Conservation (phyloP, 805 yeast species). For the Saturnispora saitoi region DNA sequence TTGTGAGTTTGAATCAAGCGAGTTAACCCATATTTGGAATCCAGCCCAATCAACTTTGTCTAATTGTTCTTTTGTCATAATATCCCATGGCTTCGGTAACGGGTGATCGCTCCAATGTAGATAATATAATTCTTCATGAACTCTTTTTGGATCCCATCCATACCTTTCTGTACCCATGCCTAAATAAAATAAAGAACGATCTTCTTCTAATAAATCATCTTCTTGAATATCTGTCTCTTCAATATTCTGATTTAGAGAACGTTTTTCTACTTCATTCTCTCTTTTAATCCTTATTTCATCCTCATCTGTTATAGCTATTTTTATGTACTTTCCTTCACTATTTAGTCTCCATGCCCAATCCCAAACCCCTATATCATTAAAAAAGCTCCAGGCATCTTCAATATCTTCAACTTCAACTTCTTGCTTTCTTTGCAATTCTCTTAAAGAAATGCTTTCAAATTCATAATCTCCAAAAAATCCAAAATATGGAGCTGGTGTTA, state of each 20-base stretch:
- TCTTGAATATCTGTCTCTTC: slow-evolving; percentile 7
- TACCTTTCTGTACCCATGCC: slow-evolving; percentile 16
- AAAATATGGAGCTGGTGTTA: slow-evolving; percentile 37
- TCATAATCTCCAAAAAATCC: slow-evolving; percentile 17
- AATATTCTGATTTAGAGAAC: background rate
- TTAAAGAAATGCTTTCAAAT: slow-evolving; percentile 8
- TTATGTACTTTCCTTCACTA: slow-evolving; percentile 1
- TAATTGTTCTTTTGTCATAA: slow-evolving; percentile 8
- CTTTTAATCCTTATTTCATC: background rate
- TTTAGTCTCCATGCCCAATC: slow-evolving; percentile 16
- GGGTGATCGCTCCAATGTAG: slow-evolving; percentile 64
- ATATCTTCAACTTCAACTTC: slow-evolving; percentile 3
- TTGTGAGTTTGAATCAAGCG: slow-evolving; percentile 2
- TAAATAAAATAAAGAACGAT: background rate
- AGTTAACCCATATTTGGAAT: slow-evolving; percentile 2
- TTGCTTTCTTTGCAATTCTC: slow-evolving; percentile 5
- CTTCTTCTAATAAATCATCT: background rate
- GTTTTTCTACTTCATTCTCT: background rate
- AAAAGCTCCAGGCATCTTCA: slow-evolving; percentile 10
- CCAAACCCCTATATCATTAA: slow-evolving; percentile 12
- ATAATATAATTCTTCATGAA: slow-evolving; percentile 30
- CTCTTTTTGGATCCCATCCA: slow-evolving; percentile 30
- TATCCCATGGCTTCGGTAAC: slow-evolving; percentile 56
- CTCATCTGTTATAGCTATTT: background rate
- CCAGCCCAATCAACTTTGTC: background rate